phyloP scores from a whole-genome alignment of 108 stramenopile species.

The Skeletonema potamos region DNA sequence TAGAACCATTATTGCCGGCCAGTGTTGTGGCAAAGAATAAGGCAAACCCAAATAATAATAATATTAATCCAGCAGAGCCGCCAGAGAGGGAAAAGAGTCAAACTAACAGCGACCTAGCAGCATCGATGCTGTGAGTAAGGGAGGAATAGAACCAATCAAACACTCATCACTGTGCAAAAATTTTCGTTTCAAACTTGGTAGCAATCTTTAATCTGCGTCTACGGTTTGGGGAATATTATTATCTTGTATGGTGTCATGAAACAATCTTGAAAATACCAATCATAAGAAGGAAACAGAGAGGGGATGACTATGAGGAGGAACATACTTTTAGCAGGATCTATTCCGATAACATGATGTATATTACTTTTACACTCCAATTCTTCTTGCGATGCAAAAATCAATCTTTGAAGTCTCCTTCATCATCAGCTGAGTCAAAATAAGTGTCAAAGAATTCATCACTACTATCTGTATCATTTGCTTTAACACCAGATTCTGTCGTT shows the following conservation, averaged over 20 bases:
- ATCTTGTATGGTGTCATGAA: not conserved
- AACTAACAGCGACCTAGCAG: not conserved
- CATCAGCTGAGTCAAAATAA: constrained; percentile 31
- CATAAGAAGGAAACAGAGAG: not conserved
- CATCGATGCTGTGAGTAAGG: not conserved
- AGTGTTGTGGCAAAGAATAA: constrained; percentile 36
- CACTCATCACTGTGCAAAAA: not conserved
- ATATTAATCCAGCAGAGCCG: not conserved
- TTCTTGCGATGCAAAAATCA: not conserved
- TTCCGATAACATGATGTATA: not conserved
- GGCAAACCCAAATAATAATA: not conserved
- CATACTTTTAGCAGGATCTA: not conserved
- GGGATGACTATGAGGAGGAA: not conserved
- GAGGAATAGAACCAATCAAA: not conserved
- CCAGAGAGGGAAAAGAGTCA: not conserved
- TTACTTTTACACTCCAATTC: not conserved
- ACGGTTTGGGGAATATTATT: not conserved
- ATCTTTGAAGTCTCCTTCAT: constrained; percentile 2
- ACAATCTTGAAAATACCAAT: not conserved
- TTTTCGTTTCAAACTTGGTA: too few relatives aligned
- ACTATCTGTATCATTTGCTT: not conserved
- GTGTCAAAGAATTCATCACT: constrained; percentile 6
- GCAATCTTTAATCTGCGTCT: not conserved
- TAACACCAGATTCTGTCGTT: constrained; percentile 7
- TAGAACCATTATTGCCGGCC: constrained; percentile 63